Conservation (phyloP, 192 early-diverging fungal genomes). For the Backusella mclennaniae region DNA sequence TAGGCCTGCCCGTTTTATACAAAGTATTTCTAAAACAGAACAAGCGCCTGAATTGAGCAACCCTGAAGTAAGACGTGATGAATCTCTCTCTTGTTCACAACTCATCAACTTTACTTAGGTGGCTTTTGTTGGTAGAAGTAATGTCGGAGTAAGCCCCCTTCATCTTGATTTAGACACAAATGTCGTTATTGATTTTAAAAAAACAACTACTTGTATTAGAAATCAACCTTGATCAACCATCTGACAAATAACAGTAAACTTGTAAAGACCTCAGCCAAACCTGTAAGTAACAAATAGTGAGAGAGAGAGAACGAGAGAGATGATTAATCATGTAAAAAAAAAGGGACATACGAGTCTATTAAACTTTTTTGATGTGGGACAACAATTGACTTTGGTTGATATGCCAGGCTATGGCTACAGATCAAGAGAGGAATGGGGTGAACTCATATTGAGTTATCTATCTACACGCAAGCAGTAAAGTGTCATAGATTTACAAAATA, state of each 20-base stretch:
- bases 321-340: background rate
- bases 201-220: constrained; percentile 18
- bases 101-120: constrained; percentile 31
- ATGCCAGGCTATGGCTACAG: constrained; percentile 59
- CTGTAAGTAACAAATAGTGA: constrained; percentile 32
- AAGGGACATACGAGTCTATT: constrained; percentile 54
- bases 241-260: constrained; percentile 45
- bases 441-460: constrained; percentile 46
- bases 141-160: constrained; percentile 43
- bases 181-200: too few relatives aligned
- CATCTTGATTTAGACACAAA: too few relatives aligned
- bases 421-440: constrained; percentile 53
- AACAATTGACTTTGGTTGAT: constrained; percentile 45
- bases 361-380: constrained; percentile 53
- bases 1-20: constrained; percentile 23
- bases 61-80: constrained; percentile 17
- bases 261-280: constrained; percentile 53
- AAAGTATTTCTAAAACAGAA: constrained; percentile 24
- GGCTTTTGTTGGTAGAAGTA: constrained; percentile 56
- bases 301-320: background rate
- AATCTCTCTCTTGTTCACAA: background rate
- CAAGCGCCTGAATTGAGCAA: constrained; percentile 24
- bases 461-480: constrained; percentile 41
- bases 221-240: constrained; percentile 55
- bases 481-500: background rate